These are phyloP conservation scores for Lentinula boryana DNA, from an alignment of 768 basidiomycete species.

Conservation along the genomic window DNA sequence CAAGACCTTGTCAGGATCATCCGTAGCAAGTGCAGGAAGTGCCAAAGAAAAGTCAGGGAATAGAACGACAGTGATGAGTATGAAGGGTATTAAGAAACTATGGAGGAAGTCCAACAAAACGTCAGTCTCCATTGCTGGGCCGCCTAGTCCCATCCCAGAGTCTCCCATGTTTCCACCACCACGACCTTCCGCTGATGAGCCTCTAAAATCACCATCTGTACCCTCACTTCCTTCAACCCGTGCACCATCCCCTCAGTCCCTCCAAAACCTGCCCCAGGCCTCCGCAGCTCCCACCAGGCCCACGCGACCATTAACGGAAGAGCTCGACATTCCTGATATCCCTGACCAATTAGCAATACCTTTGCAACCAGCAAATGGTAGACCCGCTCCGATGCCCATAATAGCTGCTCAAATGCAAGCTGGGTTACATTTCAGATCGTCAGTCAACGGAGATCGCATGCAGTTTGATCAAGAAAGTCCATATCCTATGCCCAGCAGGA, in stretches of 20 bases:
- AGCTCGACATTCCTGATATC: slow-evolving; percentile 16
- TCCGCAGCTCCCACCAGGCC: slow-evolving; percentile 8
- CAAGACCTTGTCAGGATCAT: not conserved
- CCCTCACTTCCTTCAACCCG: slow-evolving; percentile 27
- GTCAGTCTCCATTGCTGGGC: slow-evolving; percentile 20
- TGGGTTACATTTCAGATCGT: slow-evolving; percentile 13
- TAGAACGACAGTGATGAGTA: slow-evolving; percentile 58
- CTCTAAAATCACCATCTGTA: slow-evolving; percentile 20
- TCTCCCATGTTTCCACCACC: slow-evolving; percentile 29
- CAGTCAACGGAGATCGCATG: slow-evolving; percentile 32
- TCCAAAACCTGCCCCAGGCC: not conserved
- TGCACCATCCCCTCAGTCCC: slow-evolving; percentile 15
- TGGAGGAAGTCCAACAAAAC: slow-evolving; percentile 73
- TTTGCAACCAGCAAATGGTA: not conserved
- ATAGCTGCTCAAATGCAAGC: slow-evolving; percentile 34
- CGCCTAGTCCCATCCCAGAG: slow-evolving; percentile 18
- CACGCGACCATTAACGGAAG: slow-evolving; percentile 16
- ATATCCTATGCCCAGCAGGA: slow-evolving; percentile 43
- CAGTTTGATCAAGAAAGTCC: slow-evolving; percentile 73
- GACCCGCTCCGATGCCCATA: slow-evolving; percentile 24
- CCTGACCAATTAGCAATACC: slow-evolving; percentile 9
- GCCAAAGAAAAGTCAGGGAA: slow-evolving; percentile 19
- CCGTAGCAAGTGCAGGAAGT: not conserved
- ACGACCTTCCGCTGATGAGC: slow-evolving; percentile 29
- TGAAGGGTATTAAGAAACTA: slow-evolving; percentile 67